Conservation (phyloP, 2,329 filamentous ascomycete species). For the Colletotrichum sp. region DNA sequence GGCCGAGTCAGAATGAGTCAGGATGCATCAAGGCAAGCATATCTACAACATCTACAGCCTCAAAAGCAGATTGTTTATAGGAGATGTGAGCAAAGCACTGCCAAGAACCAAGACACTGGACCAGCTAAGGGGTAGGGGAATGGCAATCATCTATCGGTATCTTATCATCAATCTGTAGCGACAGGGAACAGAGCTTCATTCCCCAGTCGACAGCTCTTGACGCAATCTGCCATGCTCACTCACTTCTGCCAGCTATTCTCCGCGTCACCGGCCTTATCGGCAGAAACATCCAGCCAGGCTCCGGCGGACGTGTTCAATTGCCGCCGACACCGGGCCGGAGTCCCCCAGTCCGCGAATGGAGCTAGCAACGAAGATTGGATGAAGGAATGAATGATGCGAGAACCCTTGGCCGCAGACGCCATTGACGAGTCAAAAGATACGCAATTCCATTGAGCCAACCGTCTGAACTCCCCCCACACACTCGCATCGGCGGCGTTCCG, state of each 20-base stretch:
- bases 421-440: background rate
- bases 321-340: slow-evolving; percentile 16
- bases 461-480: background rate
- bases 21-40: background rate
- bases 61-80: background rate
- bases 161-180: background rate
- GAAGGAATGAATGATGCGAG: background rate
- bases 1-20: background rate
- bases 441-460: background rate
- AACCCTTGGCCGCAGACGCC: background rate
- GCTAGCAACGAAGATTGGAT: background rate
- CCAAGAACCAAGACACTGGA: background rate
- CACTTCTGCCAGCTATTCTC: background rate
- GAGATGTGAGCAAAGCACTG: too few relatives aligned
- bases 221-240: background rate
- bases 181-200: background rate
- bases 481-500: slow-evolving; percentile 10
- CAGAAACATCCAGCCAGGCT: background rate
- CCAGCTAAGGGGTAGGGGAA: background rate
- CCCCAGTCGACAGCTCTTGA: background rate
- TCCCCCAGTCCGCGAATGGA: background rate
- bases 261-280: background rate
- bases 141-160: background rate
- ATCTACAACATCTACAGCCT: background rate
- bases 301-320: background rate